Percentiles rank a stretch among this genome's conserved stretches.
Conservation (phyloP, 768 basidiomycete species). For the Pleurotus tuoliensis region DNA sequence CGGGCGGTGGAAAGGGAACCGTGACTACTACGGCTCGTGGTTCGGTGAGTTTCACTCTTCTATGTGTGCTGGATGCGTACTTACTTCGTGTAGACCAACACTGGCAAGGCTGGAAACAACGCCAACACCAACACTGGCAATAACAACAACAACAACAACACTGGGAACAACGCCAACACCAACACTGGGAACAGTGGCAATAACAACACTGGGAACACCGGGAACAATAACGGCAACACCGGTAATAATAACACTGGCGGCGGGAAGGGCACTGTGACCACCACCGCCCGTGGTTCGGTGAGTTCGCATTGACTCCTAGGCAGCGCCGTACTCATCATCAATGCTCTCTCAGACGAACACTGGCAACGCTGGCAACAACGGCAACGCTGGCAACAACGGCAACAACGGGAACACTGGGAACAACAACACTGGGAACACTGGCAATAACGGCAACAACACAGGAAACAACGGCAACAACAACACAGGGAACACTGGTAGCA, state of each 20-base stretch:
- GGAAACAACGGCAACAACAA: constrained; percentile 9
- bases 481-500: constrained; percentile 11
- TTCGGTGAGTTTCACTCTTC: constrained; percentile 5
- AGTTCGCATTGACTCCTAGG: too few relatives aligned
- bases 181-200: not conserved
- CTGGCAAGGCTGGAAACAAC: constrained; percentile 2
- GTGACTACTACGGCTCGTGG: constrained; percentile 11
- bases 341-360: not conserved
- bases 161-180: constrained; percentile 6
- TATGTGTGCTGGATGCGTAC: not conserved
- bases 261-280: constrained; percentile 12
- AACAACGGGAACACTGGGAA: constrained; percentile 11
- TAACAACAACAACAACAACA: constrained; percentile 11
- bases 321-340: not conserved
- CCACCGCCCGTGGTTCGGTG: constrained; percentile 9
- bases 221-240: constrained; percentile 1
- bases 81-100: not conserved
- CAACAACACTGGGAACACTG: constrained; percentile 10
- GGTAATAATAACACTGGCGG: constrained; percentile 1
- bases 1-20: constrained; percentile 8
- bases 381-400: not conserved
- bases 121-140: constrained; percentile 7
- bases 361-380: constrained; percentile 1
- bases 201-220: constrained; percentile 5
- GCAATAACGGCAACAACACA: not conserved